Percentiles rank a stretch among this genome's conserved stretches.
phyloP scores from a whole-genome alignment of 2,329 filamentous ascomycete genomes.

The Polytolypa hystricis region DNA sequence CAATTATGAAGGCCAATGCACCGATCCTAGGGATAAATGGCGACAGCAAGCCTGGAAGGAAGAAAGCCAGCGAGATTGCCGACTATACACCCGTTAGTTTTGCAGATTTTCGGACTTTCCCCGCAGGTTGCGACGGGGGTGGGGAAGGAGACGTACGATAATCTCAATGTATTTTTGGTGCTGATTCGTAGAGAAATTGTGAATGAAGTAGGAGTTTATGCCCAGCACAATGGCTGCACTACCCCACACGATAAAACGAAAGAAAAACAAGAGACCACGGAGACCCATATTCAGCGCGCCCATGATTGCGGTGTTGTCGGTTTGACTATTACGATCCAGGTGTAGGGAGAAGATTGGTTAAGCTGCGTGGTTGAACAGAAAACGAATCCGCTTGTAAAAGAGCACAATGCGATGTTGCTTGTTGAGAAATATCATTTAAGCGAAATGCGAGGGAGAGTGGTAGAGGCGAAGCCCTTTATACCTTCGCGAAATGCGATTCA shows the following conservation, averaged over 20 bases:
- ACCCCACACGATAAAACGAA: slow-evolving; percentile 24
- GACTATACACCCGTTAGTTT: slow-evolving; percentile 13
- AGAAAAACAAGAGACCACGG: slow-evolving; percentile 8
- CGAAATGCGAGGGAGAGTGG: too few species aligned
- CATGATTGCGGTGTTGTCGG: slow-evolving; percentile 1
- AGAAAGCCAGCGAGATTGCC: slow-evolving; percentile 29
- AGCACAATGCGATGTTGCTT: not conserved
- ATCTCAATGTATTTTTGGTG: slow-evolving; percentile 30
- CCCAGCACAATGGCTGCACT: slow-evolving; percentile 33
- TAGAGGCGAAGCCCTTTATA: not conserved
- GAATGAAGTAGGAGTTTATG: slow-evolving; percentile 30
- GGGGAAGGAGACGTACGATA: slow-evolving; percentile 23
- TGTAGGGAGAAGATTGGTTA: not conserved
- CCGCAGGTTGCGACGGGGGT: not conserved
- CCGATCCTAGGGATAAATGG: slow-evolving; percentile 27
- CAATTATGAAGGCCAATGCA: slow-evolving; percentile 29
- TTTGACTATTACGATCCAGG: not conserved
- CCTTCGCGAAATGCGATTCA: not conserved
- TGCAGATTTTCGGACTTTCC: not conserved
- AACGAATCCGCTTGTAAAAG: not conserved
- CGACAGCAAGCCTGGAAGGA: slow-evolving; percentile 32
- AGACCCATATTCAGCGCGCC: not conserved
- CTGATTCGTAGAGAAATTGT: slow-evolving; percentile 20
- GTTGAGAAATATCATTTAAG: not conserved
- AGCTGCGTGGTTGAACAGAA: not conserved